Evolutionary conservation across 2,329 filamentous ascomycete genomes (phyloP), one percentile per base, ranked within the genome.

Genomic region (Cryphonectria japonica): DNA sequence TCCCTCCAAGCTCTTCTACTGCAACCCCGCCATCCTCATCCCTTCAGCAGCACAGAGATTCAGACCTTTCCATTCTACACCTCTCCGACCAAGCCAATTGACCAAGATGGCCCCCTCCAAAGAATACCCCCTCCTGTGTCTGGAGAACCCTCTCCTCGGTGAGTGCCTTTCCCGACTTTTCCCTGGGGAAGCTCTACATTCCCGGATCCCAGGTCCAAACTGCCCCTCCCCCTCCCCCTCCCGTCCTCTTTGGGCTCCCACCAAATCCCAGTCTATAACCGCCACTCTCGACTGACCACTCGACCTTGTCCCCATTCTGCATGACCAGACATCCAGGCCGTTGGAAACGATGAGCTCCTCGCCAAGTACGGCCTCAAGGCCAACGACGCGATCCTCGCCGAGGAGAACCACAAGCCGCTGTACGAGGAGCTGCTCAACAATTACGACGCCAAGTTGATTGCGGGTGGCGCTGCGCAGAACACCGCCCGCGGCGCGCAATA

Each of bases 91-190:
- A 69, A 62, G 37, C 37, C 75, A 72, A 74, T 74, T 74, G 54
- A 78, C 74, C 78, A 85, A 79, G 75, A 97, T 97, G 93, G 87
- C 93, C 80, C 82, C 91, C 77, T 80, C 83, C 77, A 92, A 94
- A 84, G 91, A 94, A 83, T 98, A 92, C 85, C 87, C 93, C 83
- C 92, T 99, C 78, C 88, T 98, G 79, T 96, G 92, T 84, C 85
- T 99, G 78, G 96, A 98, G 91, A 99, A 99, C 84, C 96, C 96
- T 82, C 91, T 99, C 78, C 92, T 99, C 78, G 95, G 93, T 95
- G 85, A 77, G 87, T 83, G n/a, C 37, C 13, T n/a, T 26, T n/a
- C 11, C 37, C 37, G 39, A 54, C n/a, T 41, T 63, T 71, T 54
- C 13, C 54, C n/a, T 11, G 6, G 39, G 16, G 26, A 61, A 73